Evolutionary conservation across 495 filamentous ascomycete species (phyloP).

Genomic region (Lasiosphaeria hispida): DNA sequence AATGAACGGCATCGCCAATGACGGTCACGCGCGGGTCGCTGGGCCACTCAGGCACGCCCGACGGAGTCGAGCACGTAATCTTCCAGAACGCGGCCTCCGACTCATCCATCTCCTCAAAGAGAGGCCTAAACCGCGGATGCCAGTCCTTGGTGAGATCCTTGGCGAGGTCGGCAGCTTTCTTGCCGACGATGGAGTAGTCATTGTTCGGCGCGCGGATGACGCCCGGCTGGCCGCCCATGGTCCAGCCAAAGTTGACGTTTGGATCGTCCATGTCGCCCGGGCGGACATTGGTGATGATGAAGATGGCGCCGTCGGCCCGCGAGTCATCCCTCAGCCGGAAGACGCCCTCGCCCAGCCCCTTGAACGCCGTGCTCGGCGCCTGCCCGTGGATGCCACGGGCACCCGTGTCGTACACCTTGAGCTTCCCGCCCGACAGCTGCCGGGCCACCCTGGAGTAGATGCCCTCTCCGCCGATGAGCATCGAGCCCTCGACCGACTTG

Average conservation of each 20-base stretch:
- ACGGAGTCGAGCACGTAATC: conserved; percentile 53
- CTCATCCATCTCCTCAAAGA: conserved; percentile 52
- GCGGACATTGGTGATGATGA: conserved; percentile 54
- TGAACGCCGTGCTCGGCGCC: conserved; percentile 53
- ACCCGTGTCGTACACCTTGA: conserved; percentile 55
- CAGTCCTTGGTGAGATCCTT: conserved; percentile 47
- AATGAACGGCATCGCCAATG: conserved; percentile 60
- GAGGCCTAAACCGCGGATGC: conserved; percentile 47
- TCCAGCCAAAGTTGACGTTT: conserved; percentile 53
- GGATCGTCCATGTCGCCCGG: conserved; percentile 55
- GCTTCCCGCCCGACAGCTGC: conserved; percentile 46
- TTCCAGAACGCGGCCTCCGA: conserved; percentile 55
- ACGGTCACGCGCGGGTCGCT: conserved; percentile 56
- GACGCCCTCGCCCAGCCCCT: conserved; percentile 53
- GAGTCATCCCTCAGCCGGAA: conserved; percentile 42
- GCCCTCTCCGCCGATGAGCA: conserved; percentile 52
- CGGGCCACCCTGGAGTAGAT: conserved; percentile 51
- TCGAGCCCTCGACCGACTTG: conserved; percentile 47
- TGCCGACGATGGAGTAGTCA: conserved; percentile 49
- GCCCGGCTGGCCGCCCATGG: conserved; percentile 50
- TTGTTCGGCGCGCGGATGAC: conserved; percentile 50
- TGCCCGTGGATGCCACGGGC: conserved; percentile 56
- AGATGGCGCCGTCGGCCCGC: conserved; percentile 38
- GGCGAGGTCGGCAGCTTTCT: conserved; percentile 48
- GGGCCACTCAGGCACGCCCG: conserved; percentile 49